These are phyloP conservation scores for Diversispora epigaea DNA, from an alignment of 192 early-diverging fungal species.

Conservation along the genomic window DNA sequence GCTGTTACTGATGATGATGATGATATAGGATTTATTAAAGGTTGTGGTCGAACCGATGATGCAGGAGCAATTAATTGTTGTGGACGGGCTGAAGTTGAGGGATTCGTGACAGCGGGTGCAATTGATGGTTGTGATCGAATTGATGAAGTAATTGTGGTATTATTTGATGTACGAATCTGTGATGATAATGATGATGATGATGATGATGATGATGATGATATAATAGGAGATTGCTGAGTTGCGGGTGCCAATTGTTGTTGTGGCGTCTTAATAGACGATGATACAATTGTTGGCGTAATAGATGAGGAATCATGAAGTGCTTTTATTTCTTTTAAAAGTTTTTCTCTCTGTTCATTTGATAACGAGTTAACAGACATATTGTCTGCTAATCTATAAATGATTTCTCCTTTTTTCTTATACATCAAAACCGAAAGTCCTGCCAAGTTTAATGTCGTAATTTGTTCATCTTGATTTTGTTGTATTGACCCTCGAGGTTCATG, in stretches of 20 bases:
- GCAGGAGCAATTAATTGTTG: no score
- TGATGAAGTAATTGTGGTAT: no score
- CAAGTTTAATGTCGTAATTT: conserved; percentile 15
- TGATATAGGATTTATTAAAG: no score
- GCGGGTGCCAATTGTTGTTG: conserved; percentile 45
- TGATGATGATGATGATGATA: no score
- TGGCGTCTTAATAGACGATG: conserved; percentile 53
- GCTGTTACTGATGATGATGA: no score
- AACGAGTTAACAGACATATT: conserved; percentile 53
- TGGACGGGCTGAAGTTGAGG: no score
- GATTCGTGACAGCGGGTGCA: no score
- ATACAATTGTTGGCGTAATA: background rate
- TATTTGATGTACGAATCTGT: no score
- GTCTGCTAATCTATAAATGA: conserved; percentile 57
- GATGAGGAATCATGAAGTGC: conserved; percentile 41
- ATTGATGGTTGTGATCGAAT: no score
- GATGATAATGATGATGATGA: no score
- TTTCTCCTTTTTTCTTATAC: conserved; percentile 46
- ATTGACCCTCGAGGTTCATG: background rate
- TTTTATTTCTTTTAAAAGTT: conserved; percentile 48
- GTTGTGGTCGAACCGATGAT: no score
- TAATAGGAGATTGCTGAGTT: background rate
- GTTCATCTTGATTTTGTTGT: background rate
- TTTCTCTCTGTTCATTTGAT: conserved; percentile 43
- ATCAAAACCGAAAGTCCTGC: conserved; percentile 48